Evolutionary conservation across 768 basidiomycete species (phyloP).

Genomic region (Crepidotus variabilis): DNA sequence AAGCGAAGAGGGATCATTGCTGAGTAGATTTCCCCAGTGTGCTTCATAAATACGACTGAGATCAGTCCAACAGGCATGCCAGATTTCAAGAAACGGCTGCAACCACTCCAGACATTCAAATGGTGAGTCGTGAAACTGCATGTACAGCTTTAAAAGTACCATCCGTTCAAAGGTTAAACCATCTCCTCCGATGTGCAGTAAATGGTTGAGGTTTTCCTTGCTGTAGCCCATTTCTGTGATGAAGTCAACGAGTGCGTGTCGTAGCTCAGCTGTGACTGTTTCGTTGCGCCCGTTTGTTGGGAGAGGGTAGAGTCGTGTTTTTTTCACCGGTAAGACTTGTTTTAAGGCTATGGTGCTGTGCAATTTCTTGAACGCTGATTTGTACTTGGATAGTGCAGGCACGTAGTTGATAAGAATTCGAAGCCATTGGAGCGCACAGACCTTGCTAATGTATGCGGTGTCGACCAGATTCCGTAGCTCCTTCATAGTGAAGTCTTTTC

Average conservation of each 20-base stretch:
- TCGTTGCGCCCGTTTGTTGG: constrained; percentile 25
- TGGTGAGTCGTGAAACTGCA: constrained; percentile 17
- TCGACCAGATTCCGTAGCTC: constrained; percentile 5
- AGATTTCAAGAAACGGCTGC: constrained; percentile 18
- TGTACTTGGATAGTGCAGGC: constrained; percentile 17
- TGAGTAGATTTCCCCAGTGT: constrained; percentile 21
- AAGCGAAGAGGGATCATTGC: constrained; percentile 23
- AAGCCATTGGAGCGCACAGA: constrained; percentile 24
- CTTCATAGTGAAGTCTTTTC: constrained; percentile 14
- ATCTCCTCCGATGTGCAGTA: constrained; percentile 27
- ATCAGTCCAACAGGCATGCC: constrained; percentile 22
- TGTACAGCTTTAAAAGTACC: constrained; percentile 13
- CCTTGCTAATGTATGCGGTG: constrained; percentile 11
- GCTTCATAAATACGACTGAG: constrained; percentile 20
- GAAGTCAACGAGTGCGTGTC: constrained; percentile 28
- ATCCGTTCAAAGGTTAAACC: constrained; percentile 29
- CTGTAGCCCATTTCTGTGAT: constrained; percentile 24
- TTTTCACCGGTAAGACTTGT: constrained; percentile 1
- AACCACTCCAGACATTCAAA: constrained; percentile 16
- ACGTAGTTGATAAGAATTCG: constrained; percentile 19
- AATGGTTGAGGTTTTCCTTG: constrained; percentile 10
- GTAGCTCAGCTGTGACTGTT: constrained; percentile 22
- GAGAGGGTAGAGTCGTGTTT: constrained; percentile 22
- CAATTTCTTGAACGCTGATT: constrained; percentile 13
- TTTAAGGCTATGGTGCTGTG: constrained; percentile 17